Evolutionary conservation across 352 stramenopile species (phyloP).

Genomic region (Phytopythium litorale): DNA sequence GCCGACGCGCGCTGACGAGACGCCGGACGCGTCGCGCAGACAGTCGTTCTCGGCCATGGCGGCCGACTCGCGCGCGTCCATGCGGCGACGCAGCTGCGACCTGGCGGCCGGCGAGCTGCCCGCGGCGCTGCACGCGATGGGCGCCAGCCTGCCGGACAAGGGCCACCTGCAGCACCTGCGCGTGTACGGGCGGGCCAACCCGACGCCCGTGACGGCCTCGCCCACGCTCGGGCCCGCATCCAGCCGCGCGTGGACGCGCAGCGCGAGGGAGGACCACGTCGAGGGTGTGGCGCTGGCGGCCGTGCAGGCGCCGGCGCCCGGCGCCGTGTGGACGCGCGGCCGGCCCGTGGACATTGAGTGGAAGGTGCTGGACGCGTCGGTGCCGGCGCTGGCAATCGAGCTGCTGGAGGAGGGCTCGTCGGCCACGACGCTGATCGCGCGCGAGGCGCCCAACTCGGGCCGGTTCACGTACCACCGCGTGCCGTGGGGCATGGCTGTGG

Average conservation of each 20-base stretch:
- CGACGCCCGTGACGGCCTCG: conserved; percentile 6
- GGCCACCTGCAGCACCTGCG: conserved; percentile 50
- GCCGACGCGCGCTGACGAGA: conserved; percentile 21
- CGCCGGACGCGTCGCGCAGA: conserved; percentile 26
- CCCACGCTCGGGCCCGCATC: conserved; percentile 2
- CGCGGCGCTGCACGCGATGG: conserved; percentile 4
- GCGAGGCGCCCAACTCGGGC: conserved; percentile 58
- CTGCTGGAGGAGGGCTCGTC: conserved; percentile 58
- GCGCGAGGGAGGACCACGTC: conserved; percentile 28
- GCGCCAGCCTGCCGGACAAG: conserved; percentile 9
- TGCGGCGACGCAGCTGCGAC: conserved; percentile 46
- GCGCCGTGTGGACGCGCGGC: conserved; percentile 70
- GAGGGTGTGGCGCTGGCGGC: conserved; percentile 37
- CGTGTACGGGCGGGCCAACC: conserved; percentile 41
- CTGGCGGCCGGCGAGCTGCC: conserved; percentile 10
- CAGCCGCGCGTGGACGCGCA: conserved; percentile 1
- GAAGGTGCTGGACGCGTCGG: conserved; percentile 49
- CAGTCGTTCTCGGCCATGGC: conserved; percentile 44
- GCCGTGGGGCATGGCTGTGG: conserved; percentile 80
- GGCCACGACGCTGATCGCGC: conserved; percentile 63
- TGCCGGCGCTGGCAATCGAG: conserved; percentile 59
- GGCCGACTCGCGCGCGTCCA: conserved; percentile 34
- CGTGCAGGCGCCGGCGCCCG: conserved; percentile 29
- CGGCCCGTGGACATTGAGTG: conserved; percentile 71
- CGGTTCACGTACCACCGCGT: conserved; percentile 70